Evolutionary conservation across 192 early-diverging fungal genomes (phyloP), one percentile per base, ranked within the genome.

Genomic region (Backusella sp.): DNA sequence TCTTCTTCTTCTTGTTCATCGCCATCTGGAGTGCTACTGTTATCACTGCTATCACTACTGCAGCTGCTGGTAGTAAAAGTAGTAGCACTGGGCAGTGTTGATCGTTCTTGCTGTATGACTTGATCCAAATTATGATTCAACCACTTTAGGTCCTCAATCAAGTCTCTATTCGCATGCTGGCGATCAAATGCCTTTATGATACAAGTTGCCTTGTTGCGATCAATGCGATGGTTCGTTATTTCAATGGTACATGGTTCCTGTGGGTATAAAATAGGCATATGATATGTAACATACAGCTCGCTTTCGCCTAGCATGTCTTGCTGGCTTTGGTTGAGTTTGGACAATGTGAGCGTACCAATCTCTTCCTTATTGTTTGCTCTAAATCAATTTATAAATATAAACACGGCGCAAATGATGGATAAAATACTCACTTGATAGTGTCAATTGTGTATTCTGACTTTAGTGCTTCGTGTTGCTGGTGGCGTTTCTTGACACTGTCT

Each of bases 161-260:
- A 65, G n/a, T 65, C 39, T 46, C 62, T 23, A 34, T 67, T 32
- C 28, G 23, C 15, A 12, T 67, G 62, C 32, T 74, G 62, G 28
- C 30, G 28, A 74, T 44, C 21, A 68, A 74, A 74, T 44, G 52
- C 62, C 12, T 46, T 17, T 1, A 21, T 21, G 4, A 74, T 66
- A 26, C 35, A 69, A 21, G 21, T 5, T 39, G 68, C 68, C 30
- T 44, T 44, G 6, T 41, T 32, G 6, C 26, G 41, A 46, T 71
- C 70, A 17, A 71, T 28, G 15, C 7, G 12, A 4, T 35, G 42
- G 39, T 73, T 72, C 23, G 30, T 65, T 23, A 80, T 73, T 42
- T 73, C 68, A 49, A 87, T 80, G 19, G 74, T 75, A 36, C 86
- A 84, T 11, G 83, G 82, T 11, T 83, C 80, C 17, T 84, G 42